These are phyloP conservation scores for Penicillium sp. DNA, from an alignment of 2,329 filamentous ascomycete genomes.

Conservation along the genomic window DNA sequence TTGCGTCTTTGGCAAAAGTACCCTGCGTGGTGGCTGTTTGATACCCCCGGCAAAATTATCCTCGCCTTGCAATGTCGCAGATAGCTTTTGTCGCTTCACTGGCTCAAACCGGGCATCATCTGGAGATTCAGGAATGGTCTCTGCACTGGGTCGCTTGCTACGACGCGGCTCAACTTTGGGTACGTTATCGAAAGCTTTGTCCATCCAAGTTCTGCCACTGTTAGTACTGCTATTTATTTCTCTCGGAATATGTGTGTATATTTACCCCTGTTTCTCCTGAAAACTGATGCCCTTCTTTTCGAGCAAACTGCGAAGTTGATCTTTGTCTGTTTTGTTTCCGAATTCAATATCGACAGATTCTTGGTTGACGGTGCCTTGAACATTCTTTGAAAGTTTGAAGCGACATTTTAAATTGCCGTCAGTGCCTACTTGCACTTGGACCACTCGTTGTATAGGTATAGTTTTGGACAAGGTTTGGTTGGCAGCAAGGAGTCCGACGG, in stretches of 20 bases:
- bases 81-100: slow-evolving; percentile 28
- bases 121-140: slow-evolving; percentile 8
- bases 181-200: slow-evolving; percentile 25
- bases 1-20: slow-evolving; percentile 2
- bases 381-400: slow-evolving; percentile 24
- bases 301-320: slow-evolving; percentile 19
- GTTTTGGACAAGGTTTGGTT: not conserved
- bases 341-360: slow-evolving; percentile 29
- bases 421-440: slow-evolving; percentile 18
- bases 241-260: not conserved
- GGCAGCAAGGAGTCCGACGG: slow-evolving; percentile 11
- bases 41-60: slow-evolving; percentile 13
- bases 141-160: slow-evolving; percentile 17
- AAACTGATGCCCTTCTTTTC: slow-evolving; percentile 14
- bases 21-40: slow-evolving; percentile 12
- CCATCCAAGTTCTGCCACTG: slow-evolving; percentile 29
- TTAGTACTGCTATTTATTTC: slow-evolving; percentile 10
- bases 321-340: slow-evolving; percentile 18
- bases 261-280: slow-evolving; percentile 22
- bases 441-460: slow-evolving; percentile 23
- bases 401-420: slow-evolving; percentile 26
- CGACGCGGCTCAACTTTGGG: slow-evolving; percentile 11
- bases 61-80: slow-evolving; percentile 25
- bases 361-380: slow-evolving; percentile 13
- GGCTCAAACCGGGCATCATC: slow-evolving; percentile 12